Evolutionary conservation across 371 early-diverging fungal genomes (phyloP), one percentile per base, ranked within the genome.

Genomic region (Smittium culicis): DNA sequence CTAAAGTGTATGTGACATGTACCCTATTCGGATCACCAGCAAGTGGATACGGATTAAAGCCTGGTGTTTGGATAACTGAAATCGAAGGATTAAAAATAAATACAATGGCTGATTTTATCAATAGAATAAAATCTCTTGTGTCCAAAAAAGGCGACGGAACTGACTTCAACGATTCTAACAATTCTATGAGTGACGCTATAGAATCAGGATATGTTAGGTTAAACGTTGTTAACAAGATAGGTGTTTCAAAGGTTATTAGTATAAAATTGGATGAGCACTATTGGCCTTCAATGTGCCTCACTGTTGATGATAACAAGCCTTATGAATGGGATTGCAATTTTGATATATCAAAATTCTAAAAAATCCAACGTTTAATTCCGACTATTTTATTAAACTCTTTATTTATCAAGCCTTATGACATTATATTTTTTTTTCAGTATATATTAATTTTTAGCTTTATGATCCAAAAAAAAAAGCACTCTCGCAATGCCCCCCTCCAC

Each of bases 61-160:
- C 90, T 2, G 93, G 93, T 0, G 85, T 85, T 30, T 88, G 87
- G 84, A 84, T 90, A 54, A 79, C 79, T 17, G 83, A 85, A 62
- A 72, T 88, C 34, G 81, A 86, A 34, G 74, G 75, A 54, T 67
- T 56, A 0, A 72, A 74, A 0, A 76, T 84, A 3, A 67, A 58
- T 2, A 73, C 77, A 0, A 57, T 85, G 27, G 76, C 80, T 31
- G 78, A 71, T 1, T 82, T 85, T 63, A 56, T 84, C n/a, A n/a
- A n/a, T n/a, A n/a, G n/a, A n/a, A n/a, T n/a, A n/a, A n/a, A n/a
- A n/a, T n/a, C n/a, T n/a, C n/a, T n/a, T n/a, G n/a, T n/a, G n/a
- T n/a, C n/a, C n/a, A n/a, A n/a, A n/a, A n/a, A n/a, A n/a, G n/a
- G n/a, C n/a, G n/a, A n/a, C n/a, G n/a, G n/a, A n/a, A n/a, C n/a